These are phyloP conservation scores for Exophiala aquamarina DNA, from an alignment of 2,329 filamentous ascomycete genomes.

Conservation along the genomic window DNA sequence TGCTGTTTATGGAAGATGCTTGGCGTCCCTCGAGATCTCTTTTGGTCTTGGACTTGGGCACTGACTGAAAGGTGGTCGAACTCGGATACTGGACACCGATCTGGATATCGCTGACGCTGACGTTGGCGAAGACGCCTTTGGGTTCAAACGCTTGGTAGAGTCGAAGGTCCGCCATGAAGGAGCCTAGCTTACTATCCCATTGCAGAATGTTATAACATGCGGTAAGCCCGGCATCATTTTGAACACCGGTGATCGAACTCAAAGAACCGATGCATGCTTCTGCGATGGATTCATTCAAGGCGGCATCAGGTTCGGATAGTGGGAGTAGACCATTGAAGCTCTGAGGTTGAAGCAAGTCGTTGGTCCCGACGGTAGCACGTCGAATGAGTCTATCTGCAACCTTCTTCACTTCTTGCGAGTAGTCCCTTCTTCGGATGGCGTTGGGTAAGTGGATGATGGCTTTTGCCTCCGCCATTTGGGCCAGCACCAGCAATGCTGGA, in stretches of 20 bases:
- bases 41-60: conserved; percentile 17
- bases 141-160: conserved; percentile 69
- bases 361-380: background rate
- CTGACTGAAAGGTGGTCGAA: conserved; percentile 24
- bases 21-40: conserved; percentile 18
- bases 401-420: conserved; percentile 12
- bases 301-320: conserved; percentile 3
- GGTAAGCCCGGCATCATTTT: conserved; percentile 74
- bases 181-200: conserved; percentile 64
- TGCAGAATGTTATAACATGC: conserved; percentile 80
- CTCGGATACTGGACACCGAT: conserved; percentile 30
- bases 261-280: conserved; percentile 62
- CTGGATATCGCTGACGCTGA: conserved; percentile 34
- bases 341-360: conserved; percentile 8
- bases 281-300: conserved; percentile 43
- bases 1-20: conserved; percentile 6
- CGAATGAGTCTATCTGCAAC: conserved; percentile 14
- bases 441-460: conserved; percentile 18
- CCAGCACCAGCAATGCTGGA: conserved; percentile 19
- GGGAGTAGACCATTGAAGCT: conserved; percentile 1
- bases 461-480: conserved; percentile 18
- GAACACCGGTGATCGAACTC: conserved; percentile 51
- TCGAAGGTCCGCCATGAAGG: conserved; percentile 75
- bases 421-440: conserved; percentile 14
- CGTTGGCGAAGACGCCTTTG: conserved; percentile 45